Evolutionary conservation across 179 eudicot species (phyloP).

Genomic region (Monotropa hypopitys): DNA sequence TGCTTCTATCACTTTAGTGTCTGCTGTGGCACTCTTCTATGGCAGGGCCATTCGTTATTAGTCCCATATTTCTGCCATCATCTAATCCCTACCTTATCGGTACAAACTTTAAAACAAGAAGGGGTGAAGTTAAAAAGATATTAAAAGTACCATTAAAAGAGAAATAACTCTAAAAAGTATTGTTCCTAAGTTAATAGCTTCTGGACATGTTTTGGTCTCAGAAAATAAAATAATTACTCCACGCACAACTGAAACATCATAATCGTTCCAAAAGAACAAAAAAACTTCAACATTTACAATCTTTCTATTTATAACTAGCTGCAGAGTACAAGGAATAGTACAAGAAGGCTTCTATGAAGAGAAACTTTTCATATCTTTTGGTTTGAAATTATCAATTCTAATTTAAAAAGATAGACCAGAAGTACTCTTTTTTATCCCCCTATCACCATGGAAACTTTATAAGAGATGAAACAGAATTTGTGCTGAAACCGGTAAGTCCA

Average conservation of each 20-base stretch:
- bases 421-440: not conserved
- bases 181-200: not conserved
- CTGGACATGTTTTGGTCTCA: not conserved
- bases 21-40: conserved; percentile 7
- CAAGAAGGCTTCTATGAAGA: not conserved
- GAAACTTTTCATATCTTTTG: not conserved
- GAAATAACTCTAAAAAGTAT: not conserved
- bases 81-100: not conserved
- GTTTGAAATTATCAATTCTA: not conserved
- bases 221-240: not conserved
- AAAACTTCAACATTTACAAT: too few relatives aligned
- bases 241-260: not conserved
- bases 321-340: not conserved
- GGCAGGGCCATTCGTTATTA: conserved; percentile 7
- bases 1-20: not conserved
- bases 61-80: conserved; percentile 5
- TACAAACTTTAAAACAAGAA: not conserved
- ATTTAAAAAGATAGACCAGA: not conserved
- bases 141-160: not conserved
- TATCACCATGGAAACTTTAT: too few relatives aligned
- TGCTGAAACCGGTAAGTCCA: not conserved
- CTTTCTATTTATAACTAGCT: not conserved
- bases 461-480: not conserved
- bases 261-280: too few relatives aligned
- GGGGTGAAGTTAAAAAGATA: conserved; percentile 1